A percentile compares a stretch with the other conserved stretches of the same genome.
phyloP scores from a whole-genome alignment of 2,329 filamentous ascomycete species.

The Epichloe baconii region DNA sequence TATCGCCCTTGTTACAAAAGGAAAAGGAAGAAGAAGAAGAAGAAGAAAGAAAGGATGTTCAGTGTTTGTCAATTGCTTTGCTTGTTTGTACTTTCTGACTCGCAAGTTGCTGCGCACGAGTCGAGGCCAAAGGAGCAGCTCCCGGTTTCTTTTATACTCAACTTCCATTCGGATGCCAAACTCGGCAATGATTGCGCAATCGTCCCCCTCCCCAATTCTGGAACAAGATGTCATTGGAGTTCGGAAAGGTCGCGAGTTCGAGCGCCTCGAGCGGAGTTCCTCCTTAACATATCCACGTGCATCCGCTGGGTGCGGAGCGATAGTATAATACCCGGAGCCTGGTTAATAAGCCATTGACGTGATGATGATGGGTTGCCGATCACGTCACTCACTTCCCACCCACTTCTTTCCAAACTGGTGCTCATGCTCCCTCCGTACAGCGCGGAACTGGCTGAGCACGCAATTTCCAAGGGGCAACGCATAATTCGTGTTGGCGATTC shows the following conservation, averaged over 20 bases:
- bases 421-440: not conserved
- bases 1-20: not conserved
- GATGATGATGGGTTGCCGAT: constrained; percentile 8
- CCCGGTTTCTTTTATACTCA: not conserved
- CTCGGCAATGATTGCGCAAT: not conserved
- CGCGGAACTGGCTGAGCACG: constrained; percentile 1
- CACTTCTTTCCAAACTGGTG: not conserved
- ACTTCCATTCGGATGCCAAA: not conserved
- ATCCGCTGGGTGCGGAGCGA: not conserved
- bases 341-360: constrained; percentile 5
- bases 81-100: not conserved
- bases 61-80: not conserved
- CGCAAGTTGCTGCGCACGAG: not conserved
- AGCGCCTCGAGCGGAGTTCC: not conserved
- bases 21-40: no score
- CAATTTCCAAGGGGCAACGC: constrained; percentile 1
- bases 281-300: not conserved
- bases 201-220: not conserved
- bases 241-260: not conserved
- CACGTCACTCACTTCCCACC: constrained; percentile 7
- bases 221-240: not conserved
- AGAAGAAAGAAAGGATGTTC: no score
- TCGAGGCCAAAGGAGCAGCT: not conserved
- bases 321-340: not conserved
- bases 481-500: not conserved